Evolutionary conservation across 176 grass and related monocot species (phyloP).

Genomic region (Phoenix dactylifera): DNA sequence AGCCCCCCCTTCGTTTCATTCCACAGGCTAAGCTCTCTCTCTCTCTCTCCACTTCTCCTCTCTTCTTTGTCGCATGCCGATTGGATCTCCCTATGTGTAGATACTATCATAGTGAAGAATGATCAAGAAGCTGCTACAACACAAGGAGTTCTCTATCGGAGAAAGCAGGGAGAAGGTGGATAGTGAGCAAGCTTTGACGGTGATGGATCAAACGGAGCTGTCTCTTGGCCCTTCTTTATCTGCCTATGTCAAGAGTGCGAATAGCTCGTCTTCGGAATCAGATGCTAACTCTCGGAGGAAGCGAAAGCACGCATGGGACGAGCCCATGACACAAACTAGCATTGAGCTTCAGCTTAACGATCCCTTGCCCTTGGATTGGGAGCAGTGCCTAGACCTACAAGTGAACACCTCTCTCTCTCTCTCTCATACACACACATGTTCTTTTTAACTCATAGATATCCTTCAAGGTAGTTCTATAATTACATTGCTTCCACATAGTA

Average conservation of each 20-base stretch:
- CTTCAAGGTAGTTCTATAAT: no score
- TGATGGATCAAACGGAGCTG: conserved; percentile 26
- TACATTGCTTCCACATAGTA: no score
- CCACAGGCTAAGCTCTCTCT: conserved; percentile 5
- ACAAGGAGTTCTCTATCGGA: conserved; percentile 8
- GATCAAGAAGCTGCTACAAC: conserved; percentile 28
- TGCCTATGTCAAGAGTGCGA: conserved; percentile 4
- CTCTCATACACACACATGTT: neutral
- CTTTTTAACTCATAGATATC: no score
- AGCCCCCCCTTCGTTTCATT: no score
- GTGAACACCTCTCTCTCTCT: conserved; percentile 15
- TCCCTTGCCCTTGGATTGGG: conserved; percentile 37
- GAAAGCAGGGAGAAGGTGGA: neutral
- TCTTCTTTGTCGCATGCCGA: neutral
- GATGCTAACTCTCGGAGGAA: conserved; percentile 8
- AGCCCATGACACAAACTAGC: conserved; percentile 1
- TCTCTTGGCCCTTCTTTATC: conserved; percentile 27
- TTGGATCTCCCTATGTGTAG: neutral
- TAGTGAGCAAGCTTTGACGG: conserved; percentile 11
- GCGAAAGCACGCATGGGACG: conserved; percentile 20
- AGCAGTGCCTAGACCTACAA: conserved; percentile 34
- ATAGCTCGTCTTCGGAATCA: neutral
- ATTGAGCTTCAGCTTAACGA: conserved; percentile 31
- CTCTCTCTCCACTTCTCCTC: conserved; percentile 5
- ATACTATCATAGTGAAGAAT: conserved; percentile 1